Evolutionary conservation across 2,329 filamentous ascomycete genomes (phyloP).

Genomic region (Trichoderma afroharzianum): DNA sequence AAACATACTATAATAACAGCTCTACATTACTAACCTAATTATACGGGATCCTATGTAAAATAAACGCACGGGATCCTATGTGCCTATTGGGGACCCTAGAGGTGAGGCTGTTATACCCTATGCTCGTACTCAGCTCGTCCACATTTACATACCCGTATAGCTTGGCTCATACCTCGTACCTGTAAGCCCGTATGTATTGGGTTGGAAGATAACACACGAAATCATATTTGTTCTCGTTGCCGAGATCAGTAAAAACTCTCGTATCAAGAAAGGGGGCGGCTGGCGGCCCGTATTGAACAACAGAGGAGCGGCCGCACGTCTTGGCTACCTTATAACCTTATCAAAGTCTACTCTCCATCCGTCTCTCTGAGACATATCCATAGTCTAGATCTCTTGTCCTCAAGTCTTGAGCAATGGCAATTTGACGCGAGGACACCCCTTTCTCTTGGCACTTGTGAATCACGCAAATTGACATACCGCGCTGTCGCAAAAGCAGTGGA

Average conservation of each 20-base stretch:
- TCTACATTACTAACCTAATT: too few relatives aligned
- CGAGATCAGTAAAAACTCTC: background rate
- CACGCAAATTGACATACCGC: background rate
- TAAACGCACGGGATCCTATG: too few relatives aligned
- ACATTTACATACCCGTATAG: background rate
- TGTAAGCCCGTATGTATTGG: background rate
- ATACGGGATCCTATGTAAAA: too few relatives aligned
- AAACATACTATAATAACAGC: too few relatives aligned
- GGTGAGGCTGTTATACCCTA: slow-evolving; percentile 4
- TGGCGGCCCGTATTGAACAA: background rate
- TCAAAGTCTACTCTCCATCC: background rate
- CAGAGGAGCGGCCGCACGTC: background rate
- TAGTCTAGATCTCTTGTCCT: background rate
- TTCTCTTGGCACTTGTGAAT: slow-evolving; percentile 8
- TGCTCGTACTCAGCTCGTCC: background rate
- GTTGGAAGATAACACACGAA: background rate
- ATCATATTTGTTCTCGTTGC: background rate
- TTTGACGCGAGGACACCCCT: background rate
- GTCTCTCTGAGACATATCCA: background rate
- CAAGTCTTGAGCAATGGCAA: background rate
- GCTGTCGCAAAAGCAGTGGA: background rate
- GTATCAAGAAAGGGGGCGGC: background rate
- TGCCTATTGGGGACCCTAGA: too few relatives aligned
- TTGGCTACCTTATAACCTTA: too few relatives aligned
- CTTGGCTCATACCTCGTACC: background rate